Base-by-base conservation (phyloP, 2,329 filamentous ascomycete species). In the Dactylellina haptotyla region DNA sequence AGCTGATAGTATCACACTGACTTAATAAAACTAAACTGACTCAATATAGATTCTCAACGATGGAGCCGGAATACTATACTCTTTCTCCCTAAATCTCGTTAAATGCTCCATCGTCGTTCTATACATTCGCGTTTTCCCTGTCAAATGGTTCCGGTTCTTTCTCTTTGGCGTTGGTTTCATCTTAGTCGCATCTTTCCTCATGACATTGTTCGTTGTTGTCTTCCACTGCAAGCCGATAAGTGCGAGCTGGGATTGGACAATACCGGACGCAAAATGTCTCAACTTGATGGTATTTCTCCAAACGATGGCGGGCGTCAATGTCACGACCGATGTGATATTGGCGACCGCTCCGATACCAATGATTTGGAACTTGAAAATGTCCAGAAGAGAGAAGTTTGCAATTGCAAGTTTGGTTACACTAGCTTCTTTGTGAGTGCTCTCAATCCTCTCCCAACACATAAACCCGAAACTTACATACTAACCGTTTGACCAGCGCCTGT, bases 311-410 rank as follows among this genome's bases (percentile, higher is more conserved):
- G 69, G 69, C 4, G 57, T 73, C 4, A 73, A 73, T 39, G 69
- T 73, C 12, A 57, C 61, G 2, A 73, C 69, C 0, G 69, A 73
- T 45, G 69, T 66, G 16, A 66, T 73, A 16, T 39, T 73, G 37
- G 69, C 69, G 1, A 51, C 39, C 3, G 69, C 69, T 8, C 69
- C 69, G 6, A 66, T 73, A 61, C 69, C 69, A 16, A 73, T 73
- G 69, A 65, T 73, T 10, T 73, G 69, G 69, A 73, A 73, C 16
- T 53, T 73, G 3, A 73, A 65, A 10, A 73, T 73, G 61, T 73
- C 69, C 20, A 66, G 41, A 16, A 62, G 69, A 30, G 69, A 73
- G 32, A 61, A 66, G 20, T 12, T 73, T 10, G 69, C 69, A 3
- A 66, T 73, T 23, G 61, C 69, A 3, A 66, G 50, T 20, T 34